Conservation (phyloP, 1,284 basidiomycete genomes). For the Cutaneotrichosporon mucoides region DNA sequence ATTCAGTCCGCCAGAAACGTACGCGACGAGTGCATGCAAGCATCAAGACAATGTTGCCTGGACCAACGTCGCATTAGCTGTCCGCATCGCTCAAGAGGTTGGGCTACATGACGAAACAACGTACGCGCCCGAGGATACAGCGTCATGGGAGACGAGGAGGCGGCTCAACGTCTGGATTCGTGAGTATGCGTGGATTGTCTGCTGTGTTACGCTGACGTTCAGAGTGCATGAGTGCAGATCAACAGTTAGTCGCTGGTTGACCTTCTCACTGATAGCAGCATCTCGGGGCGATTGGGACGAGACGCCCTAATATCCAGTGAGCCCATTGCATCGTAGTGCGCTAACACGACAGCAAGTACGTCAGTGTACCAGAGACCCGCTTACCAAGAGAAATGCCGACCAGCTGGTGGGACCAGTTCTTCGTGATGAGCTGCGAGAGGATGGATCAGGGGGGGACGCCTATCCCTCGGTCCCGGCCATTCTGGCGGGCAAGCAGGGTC, state of each 20-base stretch:
- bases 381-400: conserved; percentile 19
- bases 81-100: conserved; percentile 23
- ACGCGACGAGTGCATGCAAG: conserved; percentile 10
- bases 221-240: conserved; percentile 22
- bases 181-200: conserved; percentile 1
- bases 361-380: not conserved
- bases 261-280: conserved; percentile 5
- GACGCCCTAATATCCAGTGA: conserved; percentile 16
- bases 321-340: not conserved
- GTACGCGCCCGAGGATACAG: conserved; percentile 3
- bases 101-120: conserved; percentile 19
- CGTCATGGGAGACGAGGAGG: conserved; percentile 10
- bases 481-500: conserved; percentile 1
- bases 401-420: conserved; percentile 18
- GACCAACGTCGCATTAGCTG: conserved; percentile 21
- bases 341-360: not conserved
- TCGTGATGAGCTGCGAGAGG: not conserved
- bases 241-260: conserved; percentile 9
- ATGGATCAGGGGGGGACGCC: not conserved
- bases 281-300: conserved; percentile 19
- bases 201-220: not conserved
- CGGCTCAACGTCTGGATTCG: conserved; percentile 20
- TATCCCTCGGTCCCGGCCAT: not conserved
- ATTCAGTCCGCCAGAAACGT: not conserved
- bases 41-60: conserved; percentile 22